Evolutionary conservation across 257 asterid species (phyloP), one percentile per base, ranked within the genome.

Genomic region (Nicotiana sylvestris): DNA sequence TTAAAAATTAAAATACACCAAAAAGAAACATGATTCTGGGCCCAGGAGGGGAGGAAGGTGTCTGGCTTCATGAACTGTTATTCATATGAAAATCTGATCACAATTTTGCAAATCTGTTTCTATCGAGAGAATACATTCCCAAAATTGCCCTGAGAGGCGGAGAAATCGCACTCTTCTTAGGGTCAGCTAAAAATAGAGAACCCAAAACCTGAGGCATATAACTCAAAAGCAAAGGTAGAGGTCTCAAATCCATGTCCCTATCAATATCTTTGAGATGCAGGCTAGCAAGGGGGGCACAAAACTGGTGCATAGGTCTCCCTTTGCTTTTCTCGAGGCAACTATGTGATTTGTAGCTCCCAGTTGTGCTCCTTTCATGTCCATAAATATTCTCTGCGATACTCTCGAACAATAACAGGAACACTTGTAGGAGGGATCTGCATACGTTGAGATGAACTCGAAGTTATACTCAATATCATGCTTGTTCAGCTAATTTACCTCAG

Each of bases 351-450:
- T 49, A 81, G 30, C 30, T 46, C 49, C 30, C 33, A 43, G 64
- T 46, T 21, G 66, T 46, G 27, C 9, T 53, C 76, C 83, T 85
- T 53, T 89, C 87, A 85, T 65, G 86, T 85, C 97, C 95, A 91
- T 74, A 94, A 58, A 85, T 91, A 90, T 76, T 93, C 98, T 81
- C 89, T 81, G 66, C 94, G 87, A 74, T 93, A 92, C 77, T 94
- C 95, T 58, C 95, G 92, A 66, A 94, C 98, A 60, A 93, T 93
- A 56, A 94, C 97, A 81, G 98, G 97, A 35, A 93, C 95, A 66
- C 98, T 93, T 7, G 97, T 92, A 0, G 97, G 95, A 81, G 98
- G 98, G 72, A 94, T 92, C 98, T 94, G 87, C 66, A 85, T 67
- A 88, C 62, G 46, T 57, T 72, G 60, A n/a, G 66, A 79, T 33